Conservation (phyloP, 805 yeast species). For the Sugiyamaella americana region DNA sequence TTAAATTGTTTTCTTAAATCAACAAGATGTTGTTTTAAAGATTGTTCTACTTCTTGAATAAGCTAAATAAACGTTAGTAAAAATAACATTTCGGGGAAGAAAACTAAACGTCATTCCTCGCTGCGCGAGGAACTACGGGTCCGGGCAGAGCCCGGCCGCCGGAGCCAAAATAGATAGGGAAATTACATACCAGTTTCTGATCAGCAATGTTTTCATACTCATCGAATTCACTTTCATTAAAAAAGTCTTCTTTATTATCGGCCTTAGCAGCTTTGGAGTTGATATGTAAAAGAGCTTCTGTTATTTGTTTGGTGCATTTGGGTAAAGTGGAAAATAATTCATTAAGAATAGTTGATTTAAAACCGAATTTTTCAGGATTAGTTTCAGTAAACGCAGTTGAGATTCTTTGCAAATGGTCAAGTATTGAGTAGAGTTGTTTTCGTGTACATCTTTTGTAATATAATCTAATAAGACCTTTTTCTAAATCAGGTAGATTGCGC, state of each 20-base stretch:
- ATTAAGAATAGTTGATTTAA: conserved; percentile 34
- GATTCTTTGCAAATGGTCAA: conserved; percentile 40
- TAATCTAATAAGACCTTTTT: conserved; percentile 49
- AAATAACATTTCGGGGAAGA: too few relatives aligned
- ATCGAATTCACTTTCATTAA: conserved; percentile 18
- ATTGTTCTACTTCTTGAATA: conserved; percentile 40
- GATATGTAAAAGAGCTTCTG: conserved; percentile 23
- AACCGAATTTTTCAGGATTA: conserved; percentile 20
- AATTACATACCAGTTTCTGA: too few relatives aligned
- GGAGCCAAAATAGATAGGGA: too few relatives aligned
- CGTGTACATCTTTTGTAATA: conserved; percentile 55
- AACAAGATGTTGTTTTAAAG: conserved; percentile 49
- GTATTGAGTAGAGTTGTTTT: conserved; percentile 51
- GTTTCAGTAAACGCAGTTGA: conserved; percentile 25
- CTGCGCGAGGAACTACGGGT: too few relatives aligned
- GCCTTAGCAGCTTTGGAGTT: conserved; percentile 23
- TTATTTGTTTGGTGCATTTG: conserved; percentile 28
- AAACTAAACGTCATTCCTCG: too few relatives aligned
- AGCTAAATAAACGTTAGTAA: conserved; percentile 13
- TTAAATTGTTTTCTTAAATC: conserved; percentile 41
- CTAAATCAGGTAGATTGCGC: conserved; percentile 47
- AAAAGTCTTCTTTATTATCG: conserved; percentile 24
- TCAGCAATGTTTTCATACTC: conserved; percentile 14
- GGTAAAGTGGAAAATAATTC: conserved; percentile 37
- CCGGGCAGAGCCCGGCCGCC: too few relatives aligned